Evolutionary conservation across 768 basidiomycete genomes (phyloP).

Genomic region (Holtermannia corniformis): DNA sequence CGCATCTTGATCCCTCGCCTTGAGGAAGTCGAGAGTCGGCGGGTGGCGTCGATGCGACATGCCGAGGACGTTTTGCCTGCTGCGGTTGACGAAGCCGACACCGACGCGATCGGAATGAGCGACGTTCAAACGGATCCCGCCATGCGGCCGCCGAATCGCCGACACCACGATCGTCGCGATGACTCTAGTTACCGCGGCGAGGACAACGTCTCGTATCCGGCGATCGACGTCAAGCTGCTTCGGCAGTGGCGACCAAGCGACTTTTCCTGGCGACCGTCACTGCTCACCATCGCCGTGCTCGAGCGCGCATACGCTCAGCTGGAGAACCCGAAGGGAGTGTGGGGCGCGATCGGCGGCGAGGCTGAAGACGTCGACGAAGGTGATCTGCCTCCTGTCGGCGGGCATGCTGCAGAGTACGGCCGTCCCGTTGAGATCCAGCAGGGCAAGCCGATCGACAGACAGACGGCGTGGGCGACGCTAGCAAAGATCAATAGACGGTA

Average conservation of each 20-base stretch:
- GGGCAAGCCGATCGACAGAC: slow-evolving; percentile 8
- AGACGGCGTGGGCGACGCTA: slow-evolving; percentile 22
- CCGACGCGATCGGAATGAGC: neutral
- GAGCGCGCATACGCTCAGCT: slow-evolving; percentile 26
- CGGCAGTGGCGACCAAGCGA: slow-evolving; percentile 25
- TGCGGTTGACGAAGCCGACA: neutral
- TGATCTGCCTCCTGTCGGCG: slow-evolving; percentile 12
- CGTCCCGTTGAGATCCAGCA: slow-evolving; percentile 1
- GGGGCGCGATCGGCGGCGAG: slow-evolving; percentile 21
- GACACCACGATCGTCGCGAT: slow-evolving; percentile 18
- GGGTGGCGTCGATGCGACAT: slow-evolving; percentile 9
- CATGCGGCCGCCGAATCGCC: slow-evolving; percentile 21
- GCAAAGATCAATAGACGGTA: slow-evolving; percentile 31
- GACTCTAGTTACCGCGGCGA: slow-evolving; percentile 3
- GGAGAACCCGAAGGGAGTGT: slow-evolving; percentile 8
- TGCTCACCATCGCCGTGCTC: slow-evolving; percentile 27
- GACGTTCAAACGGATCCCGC: slow-evolving; percentile 15
- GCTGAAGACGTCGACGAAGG: slow-evolving; percentile 6
- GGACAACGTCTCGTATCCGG: neutral
- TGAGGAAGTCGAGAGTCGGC: slow-evolving; percentile 13
- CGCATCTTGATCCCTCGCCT: slow-evolving; percentile 53
- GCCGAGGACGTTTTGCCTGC: neutral
- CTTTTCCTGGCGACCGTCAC: slow-evolving; percentile 26
- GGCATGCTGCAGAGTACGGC: slow-evolving; percentile 5
- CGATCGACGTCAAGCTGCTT: slow-evolving; percentile 8